Evolutionary conservation across 768 basidiomycete genomes (phyloP), one percentile per base, ranked within the genome.

Genomic region (Mycena sanguinolenta): DNA sequence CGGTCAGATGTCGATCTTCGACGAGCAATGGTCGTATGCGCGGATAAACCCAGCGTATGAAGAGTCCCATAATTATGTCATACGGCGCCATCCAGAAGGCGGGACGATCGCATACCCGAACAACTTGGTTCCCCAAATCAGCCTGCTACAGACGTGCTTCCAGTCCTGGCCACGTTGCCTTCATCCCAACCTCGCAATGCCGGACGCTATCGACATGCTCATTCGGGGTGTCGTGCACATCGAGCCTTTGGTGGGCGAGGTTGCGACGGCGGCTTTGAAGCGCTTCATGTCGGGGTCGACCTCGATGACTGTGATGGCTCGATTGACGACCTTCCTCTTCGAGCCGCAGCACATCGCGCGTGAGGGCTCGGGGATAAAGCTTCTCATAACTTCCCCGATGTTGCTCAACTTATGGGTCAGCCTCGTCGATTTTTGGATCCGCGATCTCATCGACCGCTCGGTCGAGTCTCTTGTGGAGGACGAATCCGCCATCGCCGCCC

Each of bases 161-260:
- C 91, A 92, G 69, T 88, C 93, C 7, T 93, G 95, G 90, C 96
- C 96, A 0, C 89, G 96, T 3, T 93, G 90, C 74, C 83, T 96
- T 50, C 89, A 91, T 75, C 80, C 85, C 3, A 83, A 86, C 5
- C 82, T 89, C 36, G 75, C 88, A 50, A 78, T 92, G 57, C 77
- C 84, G 14, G 91, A 92, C 50, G 88, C 90, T 0, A 84, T 95
- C 59, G 92, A 95, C 72, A 90, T 95, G 85, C 87, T 97, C 28
- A 83, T 96, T 54, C 88, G 90, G 38, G 94, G 93, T 2, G 87
- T 95, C n/a, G 85, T 95, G 28, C 96, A 97, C 73, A 90, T 96
- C 34, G 95, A 98, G 71, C 93, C 94, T 2, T 74, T 81, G 2
- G 84, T 97, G 1, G 88, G 87, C 42, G 90, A 92, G n/a, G 88